Base-by-base conservation (phyloP, 768 basidiomycete genomes). In the Peribolospora baueri region DNA sequence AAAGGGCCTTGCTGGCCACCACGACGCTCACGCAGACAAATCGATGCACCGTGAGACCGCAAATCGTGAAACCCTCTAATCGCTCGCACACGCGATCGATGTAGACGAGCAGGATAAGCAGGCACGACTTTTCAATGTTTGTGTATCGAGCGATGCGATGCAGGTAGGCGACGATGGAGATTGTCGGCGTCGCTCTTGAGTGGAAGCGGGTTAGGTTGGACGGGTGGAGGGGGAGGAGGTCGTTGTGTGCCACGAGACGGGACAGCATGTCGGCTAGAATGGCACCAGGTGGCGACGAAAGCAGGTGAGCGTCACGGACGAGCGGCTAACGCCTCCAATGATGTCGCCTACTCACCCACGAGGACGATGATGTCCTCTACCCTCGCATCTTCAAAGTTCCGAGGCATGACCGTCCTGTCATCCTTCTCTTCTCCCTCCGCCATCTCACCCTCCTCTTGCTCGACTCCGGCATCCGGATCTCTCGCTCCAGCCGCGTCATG, bases 41-140 rank as follows among this genome's bases (percentile, higher is more conserved):
- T 57, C 93, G 86, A 70, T 98, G 93, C 64, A 87, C 87, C 36
- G 91, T 97, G 63, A 97, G 78, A 43, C 88, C 91, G 43, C 86
- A 85, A 60, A 98, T 76, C 51, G 82, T 91, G 74, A 95, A 98
- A 42, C 78, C 73, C 36, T 86, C 83, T 62, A 78, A 75, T 61
- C 84, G 78, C 48, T 79, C 75, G 69, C 86, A 91, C 64, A 93
- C 86, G 70, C 84, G 81, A 70, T 90, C 87, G 70, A 91, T 84
- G 68, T 88, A 87, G 70, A 82, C 79, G 59, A 88, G 74, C 42
- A 78, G 79, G 67, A 86, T 78, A 60, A 88, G 70, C 52, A 90
- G 76, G 61, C 80, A 84, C 46, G 79, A 75, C 68, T 79, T 80
- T 75, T 97, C 93, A 68, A 90, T 80, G 65, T 91, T 95, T 56